Evolutionary conservation across 2,329 filamentous ascomycete species (phyloP).

Genomic region (Monosporascus sp.): DNA sequence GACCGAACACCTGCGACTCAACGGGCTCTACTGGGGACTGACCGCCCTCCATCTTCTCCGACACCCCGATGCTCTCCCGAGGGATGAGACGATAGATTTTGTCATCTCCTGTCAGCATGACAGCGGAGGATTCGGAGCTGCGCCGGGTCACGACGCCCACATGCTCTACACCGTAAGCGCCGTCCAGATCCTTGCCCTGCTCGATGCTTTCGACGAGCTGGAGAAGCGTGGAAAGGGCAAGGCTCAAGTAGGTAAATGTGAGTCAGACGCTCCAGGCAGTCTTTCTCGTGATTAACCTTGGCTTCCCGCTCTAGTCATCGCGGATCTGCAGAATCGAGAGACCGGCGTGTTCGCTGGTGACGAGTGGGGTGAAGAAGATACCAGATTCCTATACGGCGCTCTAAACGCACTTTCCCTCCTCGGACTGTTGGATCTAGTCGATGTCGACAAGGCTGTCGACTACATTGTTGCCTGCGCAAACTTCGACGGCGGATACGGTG

Average conservation of each 20-base stretch:
- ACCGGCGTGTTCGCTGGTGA: conserved; percentile 90
- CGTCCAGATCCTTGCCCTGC: conserved; percentile 83
- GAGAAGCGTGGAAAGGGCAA: conserved; percentile 67
- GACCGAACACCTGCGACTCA: conserved; percentile 92
- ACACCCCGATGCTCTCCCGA: conserved; percentile 74
- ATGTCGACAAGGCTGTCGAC: conserved; percentile 73
- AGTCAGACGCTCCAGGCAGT: conserved; percentile 31
- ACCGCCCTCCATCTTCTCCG: conserved; percentile 81
- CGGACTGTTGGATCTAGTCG: conserved; percentile 63
- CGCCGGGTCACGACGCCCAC: conserved; percentile 90
- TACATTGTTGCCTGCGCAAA: conserved; percentile 83
- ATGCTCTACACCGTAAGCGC: conserved; percentile 95
- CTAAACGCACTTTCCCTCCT: conserved; percentile 87
- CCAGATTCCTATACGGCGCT: conserved; percentile 86
- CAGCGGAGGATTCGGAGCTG: conserved; percentile 86
- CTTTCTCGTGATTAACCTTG: conserved; percentile 6
- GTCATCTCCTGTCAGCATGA: conserved; percentile 92
- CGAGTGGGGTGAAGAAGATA: conserved; percentile 95
- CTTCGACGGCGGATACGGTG: conserved; percentile 90
- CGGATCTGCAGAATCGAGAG: conserved; percentile 70
- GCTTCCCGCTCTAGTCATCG: conserved; percentile 55
- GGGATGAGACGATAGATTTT: conserved; percentile 78
- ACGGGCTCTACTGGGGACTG: conserved; percentile 94
- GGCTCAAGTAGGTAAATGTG: conserved; percentile 73
- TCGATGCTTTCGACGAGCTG: conserved; percentile 80